Evolutionary conservation across 192 early-diverging fungal species (phyloP).

Genomic region (Mortierella hygrophila): DNA sequence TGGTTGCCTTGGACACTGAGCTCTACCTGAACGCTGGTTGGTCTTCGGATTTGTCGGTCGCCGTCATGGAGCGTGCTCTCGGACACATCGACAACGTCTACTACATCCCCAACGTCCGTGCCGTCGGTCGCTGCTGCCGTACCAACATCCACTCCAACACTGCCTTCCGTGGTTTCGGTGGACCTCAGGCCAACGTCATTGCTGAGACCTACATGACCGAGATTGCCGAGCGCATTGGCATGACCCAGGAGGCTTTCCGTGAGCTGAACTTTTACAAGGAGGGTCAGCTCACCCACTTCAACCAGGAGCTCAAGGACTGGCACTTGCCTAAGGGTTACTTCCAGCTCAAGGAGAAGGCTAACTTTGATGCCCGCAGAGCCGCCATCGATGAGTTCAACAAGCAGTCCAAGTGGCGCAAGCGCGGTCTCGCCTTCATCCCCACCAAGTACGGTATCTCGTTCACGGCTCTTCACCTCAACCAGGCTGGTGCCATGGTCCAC

Average conservation of each 20-base stretch:
- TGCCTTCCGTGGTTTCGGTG: slow-evolving; percentile 90
- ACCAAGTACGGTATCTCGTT: slow-evolving; percentile 90
- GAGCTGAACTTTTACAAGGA: slow-evolving; percentile 79
- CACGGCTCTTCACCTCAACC: slow-evolving; percentile 81
- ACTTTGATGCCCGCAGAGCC: slow-evolving; percentile 65
- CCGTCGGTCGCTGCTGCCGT: slow-evolving; percentile 78
- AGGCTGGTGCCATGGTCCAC: slow-evolving; percentile 87
- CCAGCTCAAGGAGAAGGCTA: slow-evolving; percentile 69
- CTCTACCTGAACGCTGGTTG: slow-evolving; percentile 75
- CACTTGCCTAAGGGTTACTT: slow-evolving; percentile 78
- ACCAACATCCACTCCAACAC: slow-evolving; percentile 91
- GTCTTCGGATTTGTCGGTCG: slow-evolving; percentile 73
- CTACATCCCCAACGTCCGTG: slow-evolving; percentile 75
- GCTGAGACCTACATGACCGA: slow-evolving; percentile 84
- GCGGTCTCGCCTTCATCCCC: slow-evolving; percentile 82
- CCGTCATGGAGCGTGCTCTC: slow-evolving; percentile 81
- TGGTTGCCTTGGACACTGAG: slow-evolving; percentile 72
- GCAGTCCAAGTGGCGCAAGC: slow-evolving; percentile 80
- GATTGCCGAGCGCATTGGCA: slow-evolving; percentile 77
- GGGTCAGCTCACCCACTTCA: slow-evolving; percentile 80
- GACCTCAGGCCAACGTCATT: slow-evolving; percentile 87
- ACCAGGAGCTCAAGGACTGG: slow-evolving; percentile 77
- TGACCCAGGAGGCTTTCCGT: slow-evolving; percentile 73
- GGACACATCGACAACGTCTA: slow-evolving; percentile 87
- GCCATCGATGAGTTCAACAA: slow-evolving; percentile 78